Base-by-base conservation (phyloP, 1,139 yeast genomes). In the Kurtzmaniella natalensis region DNA sequence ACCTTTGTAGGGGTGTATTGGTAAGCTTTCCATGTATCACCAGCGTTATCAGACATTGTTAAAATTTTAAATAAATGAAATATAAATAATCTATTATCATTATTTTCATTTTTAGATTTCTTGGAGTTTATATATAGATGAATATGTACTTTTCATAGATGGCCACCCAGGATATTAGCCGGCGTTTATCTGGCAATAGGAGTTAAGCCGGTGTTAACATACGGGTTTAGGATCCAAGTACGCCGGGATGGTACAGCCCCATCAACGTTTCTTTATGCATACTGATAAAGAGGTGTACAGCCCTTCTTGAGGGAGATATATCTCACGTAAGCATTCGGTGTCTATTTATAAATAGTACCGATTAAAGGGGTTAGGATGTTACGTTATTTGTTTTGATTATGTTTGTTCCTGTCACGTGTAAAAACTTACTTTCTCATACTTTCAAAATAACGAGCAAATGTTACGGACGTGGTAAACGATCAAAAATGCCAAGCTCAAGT, bases 1-100 rank as follows among this genome's bases (percentile, higher is more conserved):
- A 16, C 34, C 14, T 17, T 10, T 8, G 38, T 33, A 20, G 38
- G 34, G 7, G 26, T 23, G 20, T 33, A 36, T 13, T 33, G 19
- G 20, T 36, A 36, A 18, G 30, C 35, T 15, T 22, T 33, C 32
- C 32, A 33, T n/a, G 21, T 15, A 23, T 6, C 11, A 11, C 4
- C 5, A 5, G 5, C 4, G 15, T 23, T 4, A 8, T 5, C 25
- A 9, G 8, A 7, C 21, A 19, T 19, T 19, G 21, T 19, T 7
- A 9, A 9, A 9, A 19, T 19, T 9, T 19, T 19, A 19, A 19
- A 22, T 22, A 8, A 22, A n/a, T 22, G 6, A 22, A 9, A 9
- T 22, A 6, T 5, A 23, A 11, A 14, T 4, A 11, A 7, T 6
- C 8, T 22, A 22, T 6, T 13, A 5, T 7, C 5, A 22, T 22